These are phyloP conservation scores for Moricandia arvensis DNA, from an alignment of 345 rosid species.

Conservation along the genomic window DNA sequence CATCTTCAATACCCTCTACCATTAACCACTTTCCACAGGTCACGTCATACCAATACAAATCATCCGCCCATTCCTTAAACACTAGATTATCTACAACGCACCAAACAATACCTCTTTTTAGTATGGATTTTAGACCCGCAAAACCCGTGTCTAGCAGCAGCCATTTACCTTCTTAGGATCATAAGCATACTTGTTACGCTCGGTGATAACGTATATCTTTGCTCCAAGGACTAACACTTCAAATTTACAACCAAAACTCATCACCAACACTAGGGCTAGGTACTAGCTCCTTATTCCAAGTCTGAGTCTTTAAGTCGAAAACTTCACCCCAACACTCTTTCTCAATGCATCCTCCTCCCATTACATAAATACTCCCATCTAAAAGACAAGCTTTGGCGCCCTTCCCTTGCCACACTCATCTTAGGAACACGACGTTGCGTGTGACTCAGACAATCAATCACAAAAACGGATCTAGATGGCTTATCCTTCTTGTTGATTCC, in stretches of 20 bases:
- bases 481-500: conserved; percentile 29
- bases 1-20: not conserved
- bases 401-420: conserved; percentile 54
- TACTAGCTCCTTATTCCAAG: not conserved
- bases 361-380: conserved; percentile 52
- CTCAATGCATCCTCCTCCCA: conserved; percentile 5
- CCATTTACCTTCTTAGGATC: not conserved
- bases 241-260: not conserved
- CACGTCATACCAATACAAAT: not conserved
- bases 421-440: not conserved
- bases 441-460: not conserved
- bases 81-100: not conserved
- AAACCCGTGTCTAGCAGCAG: not conserved
- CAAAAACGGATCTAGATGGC: not conserved
- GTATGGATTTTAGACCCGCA: not conserved
- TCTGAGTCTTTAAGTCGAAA: conserved; percentile 11
- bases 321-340: conserved; percentile 3
- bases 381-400: conserved; percentile 51
- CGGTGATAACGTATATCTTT: not conserved
- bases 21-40: not conserved
- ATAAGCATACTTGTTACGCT: not conserved
- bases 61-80: not conserved
- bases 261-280: not conserved
- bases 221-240: not conserved
- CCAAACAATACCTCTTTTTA: not conserved